Evolutionary conservation across 2,329 filamentous ascomycete genomes (phyloP).

Genomic region (Gnomoniopsis smithogilvyi): DNA sequence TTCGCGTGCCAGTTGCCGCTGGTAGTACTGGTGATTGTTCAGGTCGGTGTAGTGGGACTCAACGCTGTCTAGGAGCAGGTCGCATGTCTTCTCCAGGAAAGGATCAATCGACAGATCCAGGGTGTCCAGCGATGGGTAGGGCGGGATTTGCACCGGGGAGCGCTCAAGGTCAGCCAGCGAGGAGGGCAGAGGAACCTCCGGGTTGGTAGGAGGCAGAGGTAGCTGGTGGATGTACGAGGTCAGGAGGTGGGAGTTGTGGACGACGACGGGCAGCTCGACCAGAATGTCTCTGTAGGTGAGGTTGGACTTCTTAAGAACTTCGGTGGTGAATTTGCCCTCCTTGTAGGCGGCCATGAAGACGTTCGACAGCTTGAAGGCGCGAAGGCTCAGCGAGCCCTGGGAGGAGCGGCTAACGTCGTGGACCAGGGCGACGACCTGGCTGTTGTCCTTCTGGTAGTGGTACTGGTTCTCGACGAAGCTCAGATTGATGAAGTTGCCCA

Average conservation of each 20-base stretch:
- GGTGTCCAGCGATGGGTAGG: constrained; percentile 84
- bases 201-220: constrained; percentile 61
- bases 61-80: constrained; percentile 92
- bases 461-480: constrained; percentile 97
- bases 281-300: constrained; percentile 93
- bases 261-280: constrained; percentile 79
- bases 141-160: constrained; percentile 59
- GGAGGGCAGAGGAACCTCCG: constrained; percentile 70
- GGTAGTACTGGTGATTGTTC: constrained; percentile 98
- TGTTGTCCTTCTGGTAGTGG: constrained; percentile 95
- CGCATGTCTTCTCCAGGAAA: constrained; percentile 97
- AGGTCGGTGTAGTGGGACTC: constrained; percentile 97
- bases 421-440: constrained; percentile 81
- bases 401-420: constrained; percentile 95
- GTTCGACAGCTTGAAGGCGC: constrained; percentile 86
- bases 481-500: constrained; percentile 96
- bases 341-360: constrained; percentile 89
- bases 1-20: constrained; percentile 88
- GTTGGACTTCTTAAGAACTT: constrained; percentile 94
- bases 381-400: constrained; percentile 83
- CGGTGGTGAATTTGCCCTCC: constrained; percentile 96
- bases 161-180: constrained; percentile 76
- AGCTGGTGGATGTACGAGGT: constrained; percentile 94
- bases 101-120: constrained; percentile 94
- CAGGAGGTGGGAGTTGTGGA: constrained; percentile 97